Evolutionary conservation across 2,329 filamentous ascomycete species (phyloP).

Genomic region (Beauveria rudraprayagi): DNA sequence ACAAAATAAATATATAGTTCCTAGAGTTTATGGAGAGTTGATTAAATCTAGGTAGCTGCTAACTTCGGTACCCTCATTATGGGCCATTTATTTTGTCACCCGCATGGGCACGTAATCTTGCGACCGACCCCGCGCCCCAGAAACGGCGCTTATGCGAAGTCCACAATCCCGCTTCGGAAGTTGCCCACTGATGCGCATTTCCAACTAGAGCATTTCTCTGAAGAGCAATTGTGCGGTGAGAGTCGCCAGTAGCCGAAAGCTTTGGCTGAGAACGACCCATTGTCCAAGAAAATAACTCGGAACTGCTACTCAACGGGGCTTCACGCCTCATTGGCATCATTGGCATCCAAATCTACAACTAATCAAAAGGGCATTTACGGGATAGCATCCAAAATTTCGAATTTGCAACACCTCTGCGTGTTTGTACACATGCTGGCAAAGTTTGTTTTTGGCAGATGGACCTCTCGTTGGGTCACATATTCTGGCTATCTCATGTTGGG

Average conservation of each 20-base stretch:
- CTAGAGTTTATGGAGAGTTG: too few relatives aligned
- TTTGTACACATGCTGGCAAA: too few relatives aligned
- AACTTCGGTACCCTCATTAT: too few relatives aligned
- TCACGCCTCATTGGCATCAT: neutral
- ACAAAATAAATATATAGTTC: too few relatives aligned
- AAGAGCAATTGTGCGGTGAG: neutral
- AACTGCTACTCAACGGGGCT: neutral
- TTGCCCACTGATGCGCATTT: neutral
- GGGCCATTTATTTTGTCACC: too few relatives aligned
- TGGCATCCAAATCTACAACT: neutral
- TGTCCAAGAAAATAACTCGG: slow-evolving; percentile 4
- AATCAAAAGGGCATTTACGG: neutral
- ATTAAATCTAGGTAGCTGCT: too few relatives aligned
- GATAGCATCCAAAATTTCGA: too few relatives aligned
- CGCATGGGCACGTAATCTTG: neutral
- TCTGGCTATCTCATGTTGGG: neutral
- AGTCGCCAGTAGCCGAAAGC: neutral
- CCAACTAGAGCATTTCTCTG: neutral
- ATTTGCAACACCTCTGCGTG: too few relatives aligned
- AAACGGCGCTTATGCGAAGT: neutral
- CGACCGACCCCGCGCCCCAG: neutral
- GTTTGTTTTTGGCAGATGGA: too few relatives aligned
- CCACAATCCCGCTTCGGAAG: neutral
- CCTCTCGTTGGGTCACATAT: neutral
- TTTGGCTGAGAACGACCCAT: neutral